A percentile compares a stretch with the other conserved stretches of the same genome.
These are phyloP conservation scores for Helminthosporium solani DNA, from an alignment of 2,329 filamentous ascomycete genomes.

Conservation along the genomic window DNA sequence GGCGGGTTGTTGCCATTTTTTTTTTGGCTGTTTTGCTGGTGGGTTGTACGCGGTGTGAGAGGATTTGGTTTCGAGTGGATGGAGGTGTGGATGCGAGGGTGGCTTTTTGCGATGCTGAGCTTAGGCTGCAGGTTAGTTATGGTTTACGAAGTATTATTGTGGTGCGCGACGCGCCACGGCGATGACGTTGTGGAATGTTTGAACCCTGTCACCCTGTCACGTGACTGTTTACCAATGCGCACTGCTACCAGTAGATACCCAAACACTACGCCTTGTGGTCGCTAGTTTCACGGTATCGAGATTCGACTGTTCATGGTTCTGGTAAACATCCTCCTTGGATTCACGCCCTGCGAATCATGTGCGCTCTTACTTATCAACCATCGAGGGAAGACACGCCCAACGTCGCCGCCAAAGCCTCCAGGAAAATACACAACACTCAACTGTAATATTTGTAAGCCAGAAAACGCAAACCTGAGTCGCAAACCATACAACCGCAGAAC, in stretches of 20 bases:
- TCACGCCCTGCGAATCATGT: slow-evolving; percentile 45
- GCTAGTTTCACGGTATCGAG: slow-evolving; percentile 15
- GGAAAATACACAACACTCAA: slow-evolving; percentile 52
- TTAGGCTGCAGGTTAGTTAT: neutral
- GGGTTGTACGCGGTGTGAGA: neutral
- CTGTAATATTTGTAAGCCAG: slow-evolving; percentile 58
- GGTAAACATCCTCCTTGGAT: slow-evolving; percentile 51
- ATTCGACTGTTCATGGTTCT: slow-evolving; percentile 47
- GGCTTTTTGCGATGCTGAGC: neutral
- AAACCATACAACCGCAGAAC: slow-evolving; percentile 52
- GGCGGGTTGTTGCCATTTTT: slow-evolving; percentile 58
- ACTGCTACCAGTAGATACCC: no score
- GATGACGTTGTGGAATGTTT: neutral
- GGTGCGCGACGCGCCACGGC: neutral
- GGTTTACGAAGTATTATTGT: neutral
- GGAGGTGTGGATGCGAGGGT: neutral
- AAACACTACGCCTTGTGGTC: slow-evolving; percentile 9
- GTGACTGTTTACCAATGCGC: no score
- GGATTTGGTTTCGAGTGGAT: neutral
- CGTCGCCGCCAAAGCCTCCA: slow-evolving; percentile 49
- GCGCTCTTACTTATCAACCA: slow-evolving; percentile 51
- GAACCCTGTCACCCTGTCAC: neutral
- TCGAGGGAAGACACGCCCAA: slow-evolving; percentile 54
- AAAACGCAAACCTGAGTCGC: slow-evolving; percentile 53
- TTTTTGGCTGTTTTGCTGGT: neutral